A percentile compares a stretch with the other conserved stretches of the same genome.
These are phyloP conservation scores for Chlorella vulgaris DNA, from an alignment of 139 green algal genomes.

Conservation along the genomic window DNA sequence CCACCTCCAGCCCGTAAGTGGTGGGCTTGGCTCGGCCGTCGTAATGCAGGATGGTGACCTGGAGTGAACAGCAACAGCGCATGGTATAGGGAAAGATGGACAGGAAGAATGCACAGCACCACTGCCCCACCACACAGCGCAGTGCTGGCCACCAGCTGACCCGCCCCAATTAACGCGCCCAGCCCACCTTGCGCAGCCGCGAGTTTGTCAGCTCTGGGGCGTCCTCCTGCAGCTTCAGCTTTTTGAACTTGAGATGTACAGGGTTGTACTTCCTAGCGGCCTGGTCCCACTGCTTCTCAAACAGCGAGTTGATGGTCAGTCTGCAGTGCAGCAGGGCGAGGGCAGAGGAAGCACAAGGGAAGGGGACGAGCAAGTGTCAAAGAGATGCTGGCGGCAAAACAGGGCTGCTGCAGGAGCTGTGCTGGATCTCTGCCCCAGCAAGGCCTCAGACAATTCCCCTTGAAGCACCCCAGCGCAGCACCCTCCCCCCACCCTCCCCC, in stretches of 20 bases:
- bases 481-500: too few species aligned
- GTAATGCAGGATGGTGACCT: slow-evolving; percentile 26
- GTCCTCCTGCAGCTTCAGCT: slow-evolving; percentile 31
- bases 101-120: not conserved
- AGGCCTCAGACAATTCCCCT: too few species aligned
- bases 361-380: not conserved
- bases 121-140: too few species aligned
- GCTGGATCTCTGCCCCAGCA: too few species aligned
- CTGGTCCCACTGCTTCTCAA: not conserved
- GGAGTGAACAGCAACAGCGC: not conserved
- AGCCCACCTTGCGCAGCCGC: slow-evolving; percentile 41
- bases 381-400: too few species aligned
- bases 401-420: too few species aligned
- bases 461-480: too few species aligned
- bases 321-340: too few species aligned
- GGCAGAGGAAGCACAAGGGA: not conserved
- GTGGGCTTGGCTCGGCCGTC: slow-evolving; percentile 23
- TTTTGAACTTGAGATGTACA: slow-evolving; percentile 35
- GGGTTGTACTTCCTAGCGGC: slow-evolving; percentile 6
- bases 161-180: not conserved
- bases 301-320: slow-evolving; percentile 43
- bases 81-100: not conserved
- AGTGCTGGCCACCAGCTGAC: too few species aligned
- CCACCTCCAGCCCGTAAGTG: slow-evolving; percentile 27
- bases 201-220: not conserved